Percentiles rank a stretch among this genome's conserved stretches.
These are phyloP conservation scores for Rutstroemia sydowiana DNA, from an alignment of 2,329 filamentous ascomycete species.

Conservation along the genomic window DNA sequence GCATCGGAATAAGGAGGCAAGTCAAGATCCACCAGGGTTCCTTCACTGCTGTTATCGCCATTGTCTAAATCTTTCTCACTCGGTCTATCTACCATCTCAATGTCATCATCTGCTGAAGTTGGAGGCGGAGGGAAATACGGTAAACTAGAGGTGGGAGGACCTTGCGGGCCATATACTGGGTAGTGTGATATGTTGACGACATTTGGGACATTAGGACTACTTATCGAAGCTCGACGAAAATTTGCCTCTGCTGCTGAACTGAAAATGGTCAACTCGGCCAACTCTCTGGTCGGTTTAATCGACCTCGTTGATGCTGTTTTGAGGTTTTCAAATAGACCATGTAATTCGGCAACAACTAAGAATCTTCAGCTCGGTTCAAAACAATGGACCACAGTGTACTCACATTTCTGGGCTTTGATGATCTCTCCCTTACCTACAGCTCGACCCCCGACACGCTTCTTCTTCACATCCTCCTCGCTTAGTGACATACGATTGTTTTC, in stretches of 20 bases:
- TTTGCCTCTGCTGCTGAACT: slow-evolving; percentile 47
- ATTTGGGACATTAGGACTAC: slow-evolving; percentile 28
- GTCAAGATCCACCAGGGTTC: slow-evolving; percentile 33
- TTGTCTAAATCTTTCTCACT: slow-evolving; percentile 18
- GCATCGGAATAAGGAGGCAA: slow-evolving; percentile 15
- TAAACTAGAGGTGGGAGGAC: slow-evolving; percentile 15
- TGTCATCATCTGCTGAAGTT: slow-evolving; percentile 20
- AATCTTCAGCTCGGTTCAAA: slow-evolving; percentile 12
- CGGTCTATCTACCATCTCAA: slow-evolving; percentile 29
- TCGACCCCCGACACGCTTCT: slow-evolving; percentile 70
- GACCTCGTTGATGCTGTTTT: slow-evolving; percentile 53
- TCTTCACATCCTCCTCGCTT: slow-evolving; percentile 52
- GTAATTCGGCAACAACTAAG: slow-evolving; percentile 67
- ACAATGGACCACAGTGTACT: slow-evolving; percentile 32
- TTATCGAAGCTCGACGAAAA: slow-evolving; percentile 40
- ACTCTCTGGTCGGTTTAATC: slow-evolving; percentile 64
- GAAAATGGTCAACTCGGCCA: slow-evolving; percentile 74
- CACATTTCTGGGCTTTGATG: slow-evolving; percentile 63
- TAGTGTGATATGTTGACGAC: slow-evolving; percentile 18
- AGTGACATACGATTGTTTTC: slow-evolving; percentile 63
- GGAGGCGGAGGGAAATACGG: slow-evolving; percentile 11
- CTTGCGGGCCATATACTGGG: slow-evolving; percentile 25
- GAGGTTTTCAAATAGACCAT: slow-evolving; percentile 62
- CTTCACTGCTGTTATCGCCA: slow-evolving; percentile 32
- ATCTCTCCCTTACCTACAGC: slow-evolving; percentile 53